These are phyloP conservation scores for Mrakia hoshinonis DNA, from an alignment of 768 basidiomycete genomes.

Conservation along the genomic window DNA sequence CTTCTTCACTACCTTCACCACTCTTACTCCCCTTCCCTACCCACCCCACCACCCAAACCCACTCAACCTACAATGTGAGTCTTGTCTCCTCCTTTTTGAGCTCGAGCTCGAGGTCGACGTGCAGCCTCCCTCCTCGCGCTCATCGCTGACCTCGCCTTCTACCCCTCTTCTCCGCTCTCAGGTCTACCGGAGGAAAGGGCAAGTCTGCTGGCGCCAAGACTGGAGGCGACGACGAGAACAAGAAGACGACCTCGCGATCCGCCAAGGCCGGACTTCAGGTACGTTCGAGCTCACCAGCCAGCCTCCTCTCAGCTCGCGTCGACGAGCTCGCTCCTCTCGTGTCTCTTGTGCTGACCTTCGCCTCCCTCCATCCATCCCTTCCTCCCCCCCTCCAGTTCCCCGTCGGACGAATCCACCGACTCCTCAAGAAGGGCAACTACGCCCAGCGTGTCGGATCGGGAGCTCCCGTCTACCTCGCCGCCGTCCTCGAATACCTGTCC, in stretches of 20 bases:
- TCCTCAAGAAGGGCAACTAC: slow-evolving; percentile 54
- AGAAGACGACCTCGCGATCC: slow-evolving; percentile 61
- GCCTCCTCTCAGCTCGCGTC: not conserved
- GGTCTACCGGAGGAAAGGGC: slow-evolving; percentile 30
- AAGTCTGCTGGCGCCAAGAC: slow-evolving; percentile 45
- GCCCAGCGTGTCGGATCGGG: slow-evolving; percentile 75
- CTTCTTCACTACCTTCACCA: not conserved
- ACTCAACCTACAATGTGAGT: slow-evolving; percentile 17
- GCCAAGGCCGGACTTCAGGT: slow-evolving; percentile 45
- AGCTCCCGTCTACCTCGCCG: slow-evolving; percentile 88
- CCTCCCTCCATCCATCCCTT: not conserved
- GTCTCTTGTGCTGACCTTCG: not conserved
- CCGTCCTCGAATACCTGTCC: slow-evolving; percentile 85
- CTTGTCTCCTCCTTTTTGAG: not conserved
- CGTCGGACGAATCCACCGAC: slow-evolving; percentile 80
- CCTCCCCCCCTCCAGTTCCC: slow-evolving; percentile 57
- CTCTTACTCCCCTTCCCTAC: not conserved
- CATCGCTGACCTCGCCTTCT: not conserved
- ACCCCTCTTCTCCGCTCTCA: not conserved
- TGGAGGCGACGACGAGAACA: slow-evolving; percentile 36
- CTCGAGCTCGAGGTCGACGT: not conserved
- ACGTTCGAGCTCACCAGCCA: too few species aligned
- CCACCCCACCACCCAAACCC: not conserved
- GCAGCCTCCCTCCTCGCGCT: not conserved
- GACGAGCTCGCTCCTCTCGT: not conserved